phyloP scores from a whole-genome alignment of 768 basidiomycete genomes.

The Pisolithus microcarpus region DNA sequence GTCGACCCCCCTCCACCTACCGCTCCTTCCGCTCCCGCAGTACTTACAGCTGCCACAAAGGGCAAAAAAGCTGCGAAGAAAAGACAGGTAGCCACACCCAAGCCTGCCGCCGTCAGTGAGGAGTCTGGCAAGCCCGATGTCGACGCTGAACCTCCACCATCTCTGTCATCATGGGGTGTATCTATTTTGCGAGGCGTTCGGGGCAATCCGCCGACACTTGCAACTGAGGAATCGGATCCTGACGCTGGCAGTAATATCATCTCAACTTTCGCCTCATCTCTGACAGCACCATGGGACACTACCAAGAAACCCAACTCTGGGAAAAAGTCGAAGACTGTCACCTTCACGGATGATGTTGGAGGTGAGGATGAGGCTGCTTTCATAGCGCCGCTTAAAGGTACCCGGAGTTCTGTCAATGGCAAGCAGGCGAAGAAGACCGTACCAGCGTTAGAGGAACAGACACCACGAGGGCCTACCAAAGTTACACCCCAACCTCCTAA shows the following conservation, averaged over 20 bases:
- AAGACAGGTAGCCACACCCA: conserved; percentile 11
- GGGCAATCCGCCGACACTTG: not conserved
- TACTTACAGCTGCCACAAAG: conserved; percentile 1
- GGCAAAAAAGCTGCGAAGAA: conserved; percentile 22
- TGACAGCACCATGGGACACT: conserved; percentile 1
- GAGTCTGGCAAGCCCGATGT: conserved; percentile 6
- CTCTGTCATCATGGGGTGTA: conserved; percentile 15
- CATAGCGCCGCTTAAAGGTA: conserved; percentile 10
- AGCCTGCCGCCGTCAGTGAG: conserved; percentile 12
- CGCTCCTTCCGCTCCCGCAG: conserved; percentile 6
- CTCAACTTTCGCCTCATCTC: not conserved
- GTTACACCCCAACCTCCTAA: conserved; percentile 1
- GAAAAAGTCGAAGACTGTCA: conserved; percentile 23
- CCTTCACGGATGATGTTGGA: conserved; percentile 20
- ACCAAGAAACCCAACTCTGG: conserved; percentile 10
- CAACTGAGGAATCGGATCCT: not conserved
- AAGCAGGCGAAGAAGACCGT: conserved; percentile 13
- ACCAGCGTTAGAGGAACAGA: conserved; percentile 8
- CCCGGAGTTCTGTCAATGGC: conserved; percentile 15
- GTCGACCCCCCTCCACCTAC: conserved; percentile 4
- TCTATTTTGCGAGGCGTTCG: conserved; percentile 8
- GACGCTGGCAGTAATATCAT: not conserved
- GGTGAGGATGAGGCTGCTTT: conserved; percentile 18
- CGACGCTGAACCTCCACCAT: conserved; percentile 16
- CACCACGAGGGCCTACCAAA: conserved; percentile 6